These are phyloP conservation scores for Knoxia roxburghii DNA, from an alignment of 257 asterid genomes.

Conservation along the genomic window DNA sequence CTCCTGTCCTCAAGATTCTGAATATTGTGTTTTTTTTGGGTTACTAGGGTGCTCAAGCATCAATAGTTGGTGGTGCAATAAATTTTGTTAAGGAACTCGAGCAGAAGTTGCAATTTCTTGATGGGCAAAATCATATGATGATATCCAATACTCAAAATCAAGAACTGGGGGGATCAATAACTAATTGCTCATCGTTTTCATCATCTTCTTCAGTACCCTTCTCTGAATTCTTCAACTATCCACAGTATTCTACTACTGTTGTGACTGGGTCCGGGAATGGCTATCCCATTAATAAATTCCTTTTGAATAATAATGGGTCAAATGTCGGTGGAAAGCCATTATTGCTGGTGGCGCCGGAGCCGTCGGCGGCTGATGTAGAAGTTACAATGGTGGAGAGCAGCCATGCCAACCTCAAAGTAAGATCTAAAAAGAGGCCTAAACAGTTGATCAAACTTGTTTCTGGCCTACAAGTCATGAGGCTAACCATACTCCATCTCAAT, in stretches of 20 bases:
- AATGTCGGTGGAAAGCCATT: slow-evolving; percentile 11
- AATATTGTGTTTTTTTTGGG: too few species aligned
- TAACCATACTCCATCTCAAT: slow-evolving; percentile 37
- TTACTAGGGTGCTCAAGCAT: slow-evolving; percentile 43
- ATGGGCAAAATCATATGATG: slow-evolving; percentile 17
- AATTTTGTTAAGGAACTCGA: slow-evolving; percentile 42
- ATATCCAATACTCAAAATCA: background rate
- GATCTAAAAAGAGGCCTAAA: slow-evolving; percentile 28
- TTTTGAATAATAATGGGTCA: slow-evolving; percentile 2
- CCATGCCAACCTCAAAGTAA: slow-evolving; percentile 36
- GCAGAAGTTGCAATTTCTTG: slow-evolving; percentile 31
- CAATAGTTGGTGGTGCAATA: slow-evolving; percentile 40
- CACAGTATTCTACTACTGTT: slow-evolving; percentile 27
- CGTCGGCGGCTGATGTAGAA: slow-evolving; percentile 43
- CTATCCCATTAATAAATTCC: background rate
- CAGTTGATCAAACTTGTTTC: slow-evolving; percentile 28
- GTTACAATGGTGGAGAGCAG: slow-evolving; percentile 43
- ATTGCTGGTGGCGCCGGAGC: too few species aligned
- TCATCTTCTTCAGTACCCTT: slow-evolving; percentile 21
- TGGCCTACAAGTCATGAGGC: slow-evolving; percentile 30
- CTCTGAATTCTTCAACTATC: slow-evolving; percentile 31
- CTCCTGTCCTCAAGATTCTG: too few species aligned
- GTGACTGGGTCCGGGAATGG: background rate
- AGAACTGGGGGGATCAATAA: background rate
- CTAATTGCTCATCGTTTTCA: background rate